These are phyloP conservation scores for Chrysopogon serrulatus DNA, from an alignment of 176 grass and related monocot species.

Conservation along the genomic window DNA sequence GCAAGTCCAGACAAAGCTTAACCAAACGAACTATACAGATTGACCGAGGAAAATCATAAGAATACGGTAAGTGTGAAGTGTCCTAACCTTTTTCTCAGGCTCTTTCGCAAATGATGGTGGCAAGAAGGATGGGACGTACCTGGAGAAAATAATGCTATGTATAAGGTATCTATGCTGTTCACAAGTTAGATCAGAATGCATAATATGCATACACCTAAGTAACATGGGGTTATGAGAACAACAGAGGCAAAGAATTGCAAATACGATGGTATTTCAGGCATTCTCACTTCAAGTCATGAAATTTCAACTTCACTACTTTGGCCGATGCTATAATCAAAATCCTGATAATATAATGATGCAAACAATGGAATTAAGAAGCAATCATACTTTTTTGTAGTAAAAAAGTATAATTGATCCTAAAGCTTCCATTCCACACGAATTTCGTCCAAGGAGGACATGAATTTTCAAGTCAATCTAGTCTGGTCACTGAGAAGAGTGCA, in stretches of 20 bases:
- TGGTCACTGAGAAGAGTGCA: background rate
- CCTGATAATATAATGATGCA: background rate
- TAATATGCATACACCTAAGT: conserved; percentile 11
- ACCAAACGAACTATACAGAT: conserved; percentile 11
- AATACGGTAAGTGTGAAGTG: conserved; percentile 9
- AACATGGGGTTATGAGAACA: background rate
- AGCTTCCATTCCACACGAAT: conserved; percentile 1
- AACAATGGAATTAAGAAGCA: conserved; percentile 1
- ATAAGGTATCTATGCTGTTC: conserved; percentile 35
- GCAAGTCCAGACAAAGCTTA: conserved; percentile 22
- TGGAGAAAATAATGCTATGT: conserved; percentile 47
- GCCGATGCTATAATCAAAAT: conserved; percentile 4
- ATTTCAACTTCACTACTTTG: background rate
- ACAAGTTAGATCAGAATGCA: background rate
- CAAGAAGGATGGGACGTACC: conserved; percentile 99
- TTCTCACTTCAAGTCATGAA: background rate
- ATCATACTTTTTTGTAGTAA: background rate
- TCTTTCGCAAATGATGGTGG: conserved; percentile 85
- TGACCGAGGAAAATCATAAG: background rate
- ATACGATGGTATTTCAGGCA: background rate
- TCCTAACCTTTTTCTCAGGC: conserved; percentile 79
- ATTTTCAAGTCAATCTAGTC: conserved; percentile 14
- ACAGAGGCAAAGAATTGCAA: background rate
- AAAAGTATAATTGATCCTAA: conserved; percentile 7
- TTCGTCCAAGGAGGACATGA: conserved; percentile 5